Evolutionary conservation across 192 early-diverging fungal genomes (phyloP), one percentile per base, ranked within the genome.

Genomic region (Kappamyces sp.): DNA sequence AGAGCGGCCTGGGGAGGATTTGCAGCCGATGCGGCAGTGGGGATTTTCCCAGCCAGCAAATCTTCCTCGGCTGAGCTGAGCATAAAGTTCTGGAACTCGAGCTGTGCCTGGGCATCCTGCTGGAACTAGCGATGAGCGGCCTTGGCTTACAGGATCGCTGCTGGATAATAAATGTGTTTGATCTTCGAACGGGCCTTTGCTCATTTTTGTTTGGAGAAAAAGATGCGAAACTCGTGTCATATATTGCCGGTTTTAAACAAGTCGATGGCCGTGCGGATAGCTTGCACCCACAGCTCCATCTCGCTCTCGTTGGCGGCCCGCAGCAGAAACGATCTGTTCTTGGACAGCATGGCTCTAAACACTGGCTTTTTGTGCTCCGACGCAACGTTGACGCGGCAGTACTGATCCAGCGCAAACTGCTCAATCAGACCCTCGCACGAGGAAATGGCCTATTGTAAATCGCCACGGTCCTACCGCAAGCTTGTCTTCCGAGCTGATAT

Each of bases 81-180:
- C 14, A 80, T 71, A 60, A 80, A 80, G 55, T 78, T 73, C 54
- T 78, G 76, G 47, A 78, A 78, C 62, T 78, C 76, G 29, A 78
- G 63, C 59, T 74, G 70, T 31, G 76, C 64, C 47, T 71, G 22
- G 22, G 22, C 22, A 22, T 14, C 43, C 22, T 22, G 22, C 22
- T 22, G 22, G 22, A 22, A 22, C 22, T 22, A 22, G 22, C 22
- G 22, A 22, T 22, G 22, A 22, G 22, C 22, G 22, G 22, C 22
- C 22, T 22, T 22, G 22, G 22, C 22, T 22, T 22, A 22, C 22
- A 22, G 22, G 22, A 22, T 22, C 22, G 22, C 22, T 22, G 22
- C 22, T 22, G 22, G 22, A 22, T 22, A 22, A 22, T 22, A 22
- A 22, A 22, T 22, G 22, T 22, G 22, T 22, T 22, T 22, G 22